Evolutionary conservation across 2,329 filamentous ascomycete species (phyloP).

Genomic region (Xylariaceae sp.): DNA sequence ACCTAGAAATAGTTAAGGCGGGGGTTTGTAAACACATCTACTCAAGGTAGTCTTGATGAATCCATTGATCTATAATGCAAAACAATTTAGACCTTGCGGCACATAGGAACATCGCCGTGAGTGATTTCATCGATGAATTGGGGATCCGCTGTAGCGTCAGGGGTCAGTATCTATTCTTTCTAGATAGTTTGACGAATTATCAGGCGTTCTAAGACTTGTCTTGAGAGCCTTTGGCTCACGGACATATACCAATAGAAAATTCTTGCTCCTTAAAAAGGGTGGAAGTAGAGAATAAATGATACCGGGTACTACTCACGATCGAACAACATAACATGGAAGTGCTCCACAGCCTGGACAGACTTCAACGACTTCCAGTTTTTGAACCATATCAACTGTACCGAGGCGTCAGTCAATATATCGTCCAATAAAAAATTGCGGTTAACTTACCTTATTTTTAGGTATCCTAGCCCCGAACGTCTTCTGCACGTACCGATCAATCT

Average conservation of each 20-base stretch:
- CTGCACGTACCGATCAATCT: conserved; percentile 73
- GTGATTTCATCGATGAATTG: conserved; percentile 73
- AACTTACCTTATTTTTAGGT: conserved; percentile 55
- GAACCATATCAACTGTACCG: conserved; percentile 66
- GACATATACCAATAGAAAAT: too few species aligned
- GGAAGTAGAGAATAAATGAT: too few species aligned
- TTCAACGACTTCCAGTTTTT: conserved; percentile 88
- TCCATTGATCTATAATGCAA: neutral
- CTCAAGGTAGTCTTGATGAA: neutral
- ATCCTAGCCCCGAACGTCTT: conserved; percentile 63
- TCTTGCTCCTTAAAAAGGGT: too few species aligned
- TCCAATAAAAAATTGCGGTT: conserved; percentile 36
- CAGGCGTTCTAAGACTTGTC: too few species aligned
- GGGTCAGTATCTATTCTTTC: too few species aligned
- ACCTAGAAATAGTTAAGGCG: neutral
- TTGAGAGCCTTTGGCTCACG: too few species aligned
- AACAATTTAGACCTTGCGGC: conserved; percentile 42
- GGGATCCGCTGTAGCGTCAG: too few species aligned
- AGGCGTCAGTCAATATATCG: conserved; percentile 25
- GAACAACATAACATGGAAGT: conserved; percentile 93
- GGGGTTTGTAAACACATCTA: neutral
- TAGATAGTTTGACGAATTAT: too few species aligned
- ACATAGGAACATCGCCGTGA: conserved; percentile 70
- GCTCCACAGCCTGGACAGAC: conserved; percentile 83
- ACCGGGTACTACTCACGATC: too few species aligned